phyloP scores from a whole-genome alignment of 805 yeast species.

The Kodamaea fukazawae region DNA sequence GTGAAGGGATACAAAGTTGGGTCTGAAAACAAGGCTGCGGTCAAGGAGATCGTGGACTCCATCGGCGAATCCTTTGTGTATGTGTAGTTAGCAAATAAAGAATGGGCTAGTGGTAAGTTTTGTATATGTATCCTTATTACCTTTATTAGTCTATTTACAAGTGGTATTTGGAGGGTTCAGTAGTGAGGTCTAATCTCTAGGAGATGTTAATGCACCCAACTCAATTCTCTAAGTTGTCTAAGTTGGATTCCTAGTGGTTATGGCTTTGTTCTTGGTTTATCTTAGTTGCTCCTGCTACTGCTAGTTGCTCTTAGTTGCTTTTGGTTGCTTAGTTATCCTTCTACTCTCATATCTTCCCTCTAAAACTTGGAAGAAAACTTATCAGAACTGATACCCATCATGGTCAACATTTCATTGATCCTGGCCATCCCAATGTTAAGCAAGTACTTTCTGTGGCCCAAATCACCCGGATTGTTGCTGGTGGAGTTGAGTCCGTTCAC shows the following conservation, averaged over 20 bases:
- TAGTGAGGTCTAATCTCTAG: no score
- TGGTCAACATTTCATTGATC: constrained; percentile 22
- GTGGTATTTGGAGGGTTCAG: no score
- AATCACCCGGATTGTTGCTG: constrained; percentile 21
- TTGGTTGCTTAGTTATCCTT: no score
- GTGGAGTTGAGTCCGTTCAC: constrained; percentile 16
- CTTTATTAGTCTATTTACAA: no score
- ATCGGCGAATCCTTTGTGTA: constrained; percentile 3
- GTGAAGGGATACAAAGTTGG: constrained; percentile 6
- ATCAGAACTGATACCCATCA: constrained; percentile 18
- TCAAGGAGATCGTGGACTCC: constrained; percentile 5
- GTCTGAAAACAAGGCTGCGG: constrained; percentile 6
- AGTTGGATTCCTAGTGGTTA: no score
- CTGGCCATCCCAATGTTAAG: constrained; percentile 31
- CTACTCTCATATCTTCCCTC: neutral
- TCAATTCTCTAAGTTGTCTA: no score
- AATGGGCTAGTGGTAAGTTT: neutral
- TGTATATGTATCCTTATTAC: neutral
- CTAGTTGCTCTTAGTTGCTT: no score
- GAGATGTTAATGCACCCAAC: no score
- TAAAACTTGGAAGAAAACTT: constrained; percentile 6
- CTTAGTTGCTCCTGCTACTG: no score
- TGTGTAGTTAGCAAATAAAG: neutral
- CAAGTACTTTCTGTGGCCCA: constrained; percentile 37
- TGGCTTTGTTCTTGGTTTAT: no score